Base-by-base conservation (phyloP, 768 basidiomycete species). In the Mrakia blollopis region DNA sequence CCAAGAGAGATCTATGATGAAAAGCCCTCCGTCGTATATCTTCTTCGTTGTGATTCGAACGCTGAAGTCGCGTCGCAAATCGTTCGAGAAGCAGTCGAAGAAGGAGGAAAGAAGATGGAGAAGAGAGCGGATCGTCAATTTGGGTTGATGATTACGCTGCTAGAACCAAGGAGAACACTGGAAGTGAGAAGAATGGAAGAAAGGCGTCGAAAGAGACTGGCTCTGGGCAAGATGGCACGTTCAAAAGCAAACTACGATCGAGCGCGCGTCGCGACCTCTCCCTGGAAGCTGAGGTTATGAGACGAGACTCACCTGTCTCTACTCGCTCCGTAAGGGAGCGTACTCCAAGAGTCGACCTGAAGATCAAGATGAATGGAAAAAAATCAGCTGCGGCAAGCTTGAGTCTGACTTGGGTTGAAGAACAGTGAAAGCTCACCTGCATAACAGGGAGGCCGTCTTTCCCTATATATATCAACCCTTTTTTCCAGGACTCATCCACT, bases 41-140 rank as follows among this genome's bases (percentile, higher is more conserved):
- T 67, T 74, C 62, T 67, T 74, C 16, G 73, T 32, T 9, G 62
- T 35, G 62, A 74, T 47, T 5, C 73, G 73, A 13, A 74, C 47
- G 62, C 73, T 74, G 73, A 25, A 8, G 44, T 47, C 9, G 44
- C 44, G 44, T n/a, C 23, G 39, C n/a, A 44, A 4, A 5, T 4
- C 13, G 25, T 32, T 41, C 39, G 39, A 41, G 11, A 11, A 5
- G 39, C 5, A 11, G 39, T 41, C 11, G 39, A 41, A 41, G 39
- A 11, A 41, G 39, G 39, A n/a, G 39, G 39, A 41, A 5, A 41
- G 5, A 11, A 44, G 44, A 14, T 6, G 44, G 14, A n/a, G n/a
- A 44, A 13, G 44, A 14, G 44, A 13, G 44, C 11, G 11, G 14
- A 14, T 6, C 11, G 44, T 44, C 44, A 44, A 14, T 11, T 11